phyloP scores from a whole-genome alignment of 345 rosid species.

The Hypericum androsaemum region DNA sequence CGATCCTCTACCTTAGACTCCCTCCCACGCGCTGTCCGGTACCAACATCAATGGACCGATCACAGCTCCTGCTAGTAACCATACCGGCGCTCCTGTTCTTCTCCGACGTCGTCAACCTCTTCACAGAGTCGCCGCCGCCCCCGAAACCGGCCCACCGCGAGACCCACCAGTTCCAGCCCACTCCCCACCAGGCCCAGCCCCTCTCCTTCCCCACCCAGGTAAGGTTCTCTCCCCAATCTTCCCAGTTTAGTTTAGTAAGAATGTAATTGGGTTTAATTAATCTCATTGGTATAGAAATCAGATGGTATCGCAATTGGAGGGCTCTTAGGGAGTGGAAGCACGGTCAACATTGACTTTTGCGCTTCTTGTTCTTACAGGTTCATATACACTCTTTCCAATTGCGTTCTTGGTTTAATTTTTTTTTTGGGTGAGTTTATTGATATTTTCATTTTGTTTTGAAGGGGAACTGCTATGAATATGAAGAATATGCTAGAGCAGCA shows the following conservation, averaged over 20 bases:
- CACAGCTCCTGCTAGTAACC: slow-evolving; percentile 20
- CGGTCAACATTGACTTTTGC: slow-evolving; percentile 22
- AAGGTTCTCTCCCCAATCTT: background rate
- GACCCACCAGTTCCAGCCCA: slow-evolving; percentile 7
- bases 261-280: background rate
- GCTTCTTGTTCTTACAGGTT: slow-evolving; percentile 32
- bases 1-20: too few species aligned
- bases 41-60: slow-evolving; percentile 17
- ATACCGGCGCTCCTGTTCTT: slow-evolving; percentile 23
- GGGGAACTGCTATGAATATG: slow-evolving; percentile 24
- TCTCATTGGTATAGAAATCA: slow-evolving; percentile 19
- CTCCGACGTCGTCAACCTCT: slow-evolving; percentile 19
- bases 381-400: background rate
- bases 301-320: slow-evolving; percentile 3
- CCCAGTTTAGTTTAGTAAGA: too few species aligned
- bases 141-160: background rate
- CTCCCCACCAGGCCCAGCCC: slow-evolving; percentile 1
- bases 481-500: slow-evolving; percentile 25
- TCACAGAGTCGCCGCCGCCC: slow-evolving; percentile 7
- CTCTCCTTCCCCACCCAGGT: slow-evolving; percentile 20
- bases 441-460: slow-evolving; percentile 1
- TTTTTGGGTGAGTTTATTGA: background rate
- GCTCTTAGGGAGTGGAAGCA: slow-evolving; percentile 19
- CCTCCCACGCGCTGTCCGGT: too few species aligned
- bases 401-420: too few species aligned